Percentiles rank a stretch among this genome's conserved stretches.
Evolutionary conservation across 176 grass and related monocot species (phyloP).

Genomic region (Pontederia paniculata): DNA sequence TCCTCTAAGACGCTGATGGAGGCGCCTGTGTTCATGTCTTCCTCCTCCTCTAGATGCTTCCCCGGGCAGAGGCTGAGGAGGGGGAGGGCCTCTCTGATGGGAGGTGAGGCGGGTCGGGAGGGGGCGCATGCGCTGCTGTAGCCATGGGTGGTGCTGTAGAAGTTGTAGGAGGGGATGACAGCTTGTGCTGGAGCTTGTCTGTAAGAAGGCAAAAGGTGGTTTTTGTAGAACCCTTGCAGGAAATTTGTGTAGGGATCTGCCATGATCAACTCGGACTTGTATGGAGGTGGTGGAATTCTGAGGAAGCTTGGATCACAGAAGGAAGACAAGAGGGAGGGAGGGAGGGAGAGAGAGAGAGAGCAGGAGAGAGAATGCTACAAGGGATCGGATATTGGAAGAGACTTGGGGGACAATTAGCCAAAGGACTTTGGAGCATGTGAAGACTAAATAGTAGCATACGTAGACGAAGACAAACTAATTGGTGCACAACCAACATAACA

Average conservation of each 20-base stretch:
- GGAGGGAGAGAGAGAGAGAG: neutral
- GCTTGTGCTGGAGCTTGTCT: constrained; percentile 13
- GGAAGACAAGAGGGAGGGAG: neutral
- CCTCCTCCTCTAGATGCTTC: constrained; percentile 5
- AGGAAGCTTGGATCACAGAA: neutral
- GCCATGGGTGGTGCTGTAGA: constrained; percentile 8
- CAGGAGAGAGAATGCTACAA: too few relatives aligned
- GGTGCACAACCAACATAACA: neutral
- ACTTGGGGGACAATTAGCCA: too few relatives aligned
- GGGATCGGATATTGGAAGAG: too few relatives aligned
- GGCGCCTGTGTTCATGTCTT: constrained; percentile 3
- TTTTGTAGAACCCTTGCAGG: constrained; percentile 50
- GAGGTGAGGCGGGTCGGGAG: constrained; percentile 49
- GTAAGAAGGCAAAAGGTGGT: constrained; percentile 37
- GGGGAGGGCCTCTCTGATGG: constrained; percentile 74
- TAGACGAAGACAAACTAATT: neutral
- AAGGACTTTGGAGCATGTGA: too few relatives aligned
- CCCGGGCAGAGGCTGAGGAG: constrained; percentile 56
- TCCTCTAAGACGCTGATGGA: neutral
- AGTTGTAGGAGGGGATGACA: constrained; percentile 22
- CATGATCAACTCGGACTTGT: constrained; percentile 33
- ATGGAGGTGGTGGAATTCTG: too few relatives aligned
- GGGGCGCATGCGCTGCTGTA: neutral
- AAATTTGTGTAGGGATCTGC: constrained; percentile 76
- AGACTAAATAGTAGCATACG: too few relatives aligned